Evolutionary conservation across 2,329 filamentous ascomycete genomes (phyloP), one percentile per base, ranked within the genome.

Genomic region (Cytospora schulzeri): DNA sequence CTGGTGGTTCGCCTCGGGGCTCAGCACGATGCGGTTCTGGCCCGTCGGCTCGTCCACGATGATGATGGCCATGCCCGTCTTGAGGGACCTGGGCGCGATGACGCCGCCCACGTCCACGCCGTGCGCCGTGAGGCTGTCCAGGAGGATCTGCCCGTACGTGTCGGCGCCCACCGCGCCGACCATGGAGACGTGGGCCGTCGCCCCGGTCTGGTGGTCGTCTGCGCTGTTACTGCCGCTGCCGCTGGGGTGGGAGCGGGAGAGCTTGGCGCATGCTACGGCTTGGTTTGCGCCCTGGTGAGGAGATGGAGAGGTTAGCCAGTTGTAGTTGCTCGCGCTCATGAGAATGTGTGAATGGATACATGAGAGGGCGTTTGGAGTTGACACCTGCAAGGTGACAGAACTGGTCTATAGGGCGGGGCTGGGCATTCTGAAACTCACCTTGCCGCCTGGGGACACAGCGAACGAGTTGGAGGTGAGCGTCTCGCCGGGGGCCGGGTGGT

Each of bases 201-300:
- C 73, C 7, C 65, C 31, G 2, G 64, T 73, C 69, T 93, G 84
- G 62, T 68, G 4, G 12, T 28, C n/a, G 15, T 4, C 74, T 24
- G 70, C 72, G 11, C 66, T 45, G 1, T 58, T 29, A 50, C 73
- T 69, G 70, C 28, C n/a, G 24, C 55, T 38, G 28, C 14, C 60
- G 33, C 48, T 35, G 38, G 64, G 63, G 8, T 17, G 60, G 31
- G 82, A 73, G 56, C 90, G 85, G 1, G 91, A 95, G 58, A 96
- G 85, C 68, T 94, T 91, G 58, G 89, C 91, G 78, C 90, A 93
- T 28, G 93, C 92, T 63, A 97, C 91, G 66, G 93, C 93, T 80
- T 98, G 94, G 80, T 98, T 98, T 66, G 93, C 93, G 68, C 94
- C 94, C 65, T 67, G 62, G n/a, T n/a, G 5, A 4, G 45, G 45